These are phyloP conservation scores for Nicotiana rustica DNA, from an alignment of 305 asterid genomes.

Conservation along the genomic window DNA sequence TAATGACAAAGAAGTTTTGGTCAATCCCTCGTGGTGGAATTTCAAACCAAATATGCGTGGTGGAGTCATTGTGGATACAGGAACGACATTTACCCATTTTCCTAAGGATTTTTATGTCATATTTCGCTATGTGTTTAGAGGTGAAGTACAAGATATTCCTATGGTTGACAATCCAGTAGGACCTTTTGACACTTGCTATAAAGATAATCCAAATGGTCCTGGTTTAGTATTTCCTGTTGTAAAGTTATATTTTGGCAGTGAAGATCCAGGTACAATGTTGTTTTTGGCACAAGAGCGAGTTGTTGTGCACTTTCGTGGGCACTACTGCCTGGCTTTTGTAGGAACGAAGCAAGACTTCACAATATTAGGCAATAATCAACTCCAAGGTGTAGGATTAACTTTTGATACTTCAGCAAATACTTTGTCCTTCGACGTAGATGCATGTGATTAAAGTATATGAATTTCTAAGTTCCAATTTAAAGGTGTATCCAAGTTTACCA, in stretches of 20 bases:
- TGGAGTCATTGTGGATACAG: constrained; percentile 10
- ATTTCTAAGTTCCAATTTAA: no score
- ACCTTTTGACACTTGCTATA: constrained; percentile 23
- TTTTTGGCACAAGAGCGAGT: not conserved
- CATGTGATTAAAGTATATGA: not conserved
- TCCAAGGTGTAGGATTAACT: constrained; percentile 28
- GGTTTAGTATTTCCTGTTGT: not conserved
- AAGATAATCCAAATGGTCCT: not conserved
- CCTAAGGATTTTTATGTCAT: constrained; percentile 1
- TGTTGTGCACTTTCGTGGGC: not conserved
- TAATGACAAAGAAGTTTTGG: not conserved
- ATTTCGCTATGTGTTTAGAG: not conserved
- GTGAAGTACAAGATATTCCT: not conserved
- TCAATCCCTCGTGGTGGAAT: constrained; percentile 14
- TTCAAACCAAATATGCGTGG: not conserved
- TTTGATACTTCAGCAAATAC: not conserved
- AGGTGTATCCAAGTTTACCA: no score
- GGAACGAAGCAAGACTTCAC: not conserved
- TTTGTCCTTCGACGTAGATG: not conserved
- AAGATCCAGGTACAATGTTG: not conserved
- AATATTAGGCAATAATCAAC: not conserved
- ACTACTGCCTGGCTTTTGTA: not conserved
- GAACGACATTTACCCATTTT: not conserved
- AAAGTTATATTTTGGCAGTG: not conserved
- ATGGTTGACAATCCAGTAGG: not conserved